Conservation (phyloP, 768 basidiomycete species). For the Boletus subparvulus region DNA sequence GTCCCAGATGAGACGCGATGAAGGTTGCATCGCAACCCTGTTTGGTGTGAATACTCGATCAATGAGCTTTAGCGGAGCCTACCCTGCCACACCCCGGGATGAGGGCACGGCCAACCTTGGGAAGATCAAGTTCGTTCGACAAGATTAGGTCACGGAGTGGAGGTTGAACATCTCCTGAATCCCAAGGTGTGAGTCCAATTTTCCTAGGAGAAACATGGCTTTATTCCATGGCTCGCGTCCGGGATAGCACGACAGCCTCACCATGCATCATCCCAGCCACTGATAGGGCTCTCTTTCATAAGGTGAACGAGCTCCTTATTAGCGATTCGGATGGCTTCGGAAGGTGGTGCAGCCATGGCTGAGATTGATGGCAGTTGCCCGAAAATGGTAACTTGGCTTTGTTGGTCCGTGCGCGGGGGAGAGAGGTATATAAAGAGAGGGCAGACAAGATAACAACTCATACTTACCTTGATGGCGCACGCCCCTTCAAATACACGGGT, state of each 20-base stretch:
- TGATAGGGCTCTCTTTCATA: conserved; percentile 10
- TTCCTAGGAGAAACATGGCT: conserved; percentile 36
- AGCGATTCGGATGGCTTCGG: not conserved
- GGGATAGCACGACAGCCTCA: not conserved
- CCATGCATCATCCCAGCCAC: conserved; percentile 25
- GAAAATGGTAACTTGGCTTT: not conserved
- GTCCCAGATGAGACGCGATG: conserved; percentile 16
- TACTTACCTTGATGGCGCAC: conserved; percentile 67
- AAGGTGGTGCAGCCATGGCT: not conserved
- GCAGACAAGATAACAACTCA: conserved; percentile 28
- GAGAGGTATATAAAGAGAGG: conserved; percentile 31
- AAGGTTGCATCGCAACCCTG: conserved; percentile 22
- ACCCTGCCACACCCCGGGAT: conserved; percentile 60
- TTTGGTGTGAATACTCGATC: not conserved
- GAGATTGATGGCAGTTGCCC: not conserved
- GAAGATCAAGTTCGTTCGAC: conserved; percentile 43
- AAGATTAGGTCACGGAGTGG: conserved; percentile 53
- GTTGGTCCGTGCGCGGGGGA: conserved; percentile 26
- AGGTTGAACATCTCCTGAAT: conserved; percentile 52
- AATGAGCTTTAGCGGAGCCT: not conserved
- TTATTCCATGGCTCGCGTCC: not conserved
- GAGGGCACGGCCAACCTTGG: conserved; percentile 43
- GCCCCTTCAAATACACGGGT: conserved; percentile 53
- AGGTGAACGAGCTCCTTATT: conserved; percentile 6
- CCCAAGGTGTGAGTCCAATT: conserved; percentile 60